These are phyloP conservation scores for Spathaspora passalidarum DNA, from an alignment of 805 yeast species.

Conservation along the genomic window DNA sequence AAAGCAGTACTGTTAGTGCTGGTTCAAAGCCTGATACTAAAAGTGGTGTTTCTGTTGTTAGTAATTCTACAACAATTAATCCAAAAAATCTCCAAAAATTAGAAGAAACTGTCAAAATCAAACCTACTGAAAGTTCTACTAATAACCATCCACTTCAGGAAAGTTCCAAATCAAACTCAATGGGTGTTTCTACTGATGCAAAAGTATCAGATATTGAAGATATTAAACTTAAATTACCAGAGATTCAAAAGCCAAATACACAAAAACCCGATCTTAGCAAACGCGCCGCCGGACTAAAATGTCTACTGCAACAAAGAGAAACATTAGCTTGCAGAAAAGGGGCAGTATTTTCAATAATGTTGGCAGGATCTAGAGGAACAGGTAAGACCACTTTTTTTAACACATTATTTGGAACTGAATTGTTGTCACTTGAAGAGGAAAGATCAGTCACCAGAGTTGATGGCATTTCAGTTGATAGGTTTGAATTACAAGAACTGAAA, in stretches of 20 bases:
- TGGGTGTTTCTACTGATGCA: neutral
- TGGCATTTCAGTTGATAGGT: slow-evolving; percentile 32
- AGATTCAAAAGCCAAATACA: neutral
- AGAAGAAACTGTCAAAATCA: neutral
- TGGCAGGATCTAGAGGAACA: slow-evolving; percentile 33
- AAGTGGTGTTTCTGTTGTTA: neutral
- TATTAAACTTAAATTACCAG: neutral
- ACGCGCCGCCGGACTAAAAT: slow-evolving; percentile 18
- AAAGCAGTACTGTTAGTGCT: neutral
- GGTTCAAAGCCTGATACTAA: neutral
- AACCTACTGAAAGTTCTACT: neutral
- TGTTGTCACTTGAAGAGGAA: neutral
- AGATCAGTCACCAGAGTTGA: neutral
- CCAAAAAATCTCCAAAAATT: neutral
- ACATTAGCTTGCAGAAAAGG: slow-evolving; percentile 24
- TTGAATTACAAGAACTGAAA: slow-evolving; percentile 57
- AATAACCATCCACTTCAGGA: neutral
- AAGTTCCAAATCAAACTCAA: neutral
- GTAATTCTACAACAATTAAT: neutral
- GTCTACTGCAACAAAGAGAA: slow-evolving; percentile 31
- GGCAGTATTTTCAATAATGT: slow-evolving; percentile 34
- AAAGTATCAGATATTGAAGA: neutral
- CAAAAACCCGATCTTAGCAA: neutral
- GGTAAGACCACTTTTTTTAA: slow-evolving; percentile 80
- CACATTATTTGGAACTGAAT: slow-evolving; percentile 59